A percentile compares a stretch with the other conserved stretches of the same genome.
These are phyloP conservation scores for Boletus insuetus DNA, from an alignment of 768 basidiomycete species.

Conservation along the genomic window DNA sequence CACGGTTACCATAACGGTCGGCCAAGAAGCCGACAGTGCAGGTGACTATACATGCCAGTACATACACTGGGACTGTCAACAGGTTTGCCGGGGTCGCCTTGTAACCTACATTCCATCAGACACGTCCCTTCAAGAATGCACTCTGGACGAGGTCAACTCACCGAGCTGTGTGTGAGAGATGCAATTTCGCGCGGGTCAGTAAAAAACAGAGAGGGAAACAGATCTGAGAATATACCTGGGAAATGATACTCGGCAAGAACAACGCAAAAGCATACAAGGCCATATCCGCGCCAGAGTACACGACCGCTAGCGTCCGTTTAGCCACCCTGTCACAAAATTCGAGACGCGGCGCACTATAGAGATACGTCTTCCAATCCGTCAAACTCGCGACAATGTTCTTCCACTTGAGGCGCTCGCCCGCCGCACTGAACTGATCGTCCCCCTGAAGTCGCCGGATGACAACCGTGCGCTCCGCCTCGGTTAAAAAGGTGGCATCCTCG, in stretches of 20 bases:
- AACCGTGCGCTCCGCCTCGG: constrained; percentile 65
- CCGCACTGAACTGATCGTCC: constrained; percentile 72
- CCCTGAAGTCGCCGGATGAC: constrained; percentile 63
- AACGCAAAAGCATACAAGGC: constrained; percentile 76
- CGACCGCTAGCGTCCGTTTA: constrained; percentile 41
- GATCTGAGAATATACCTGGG: constrained; percentile 42
- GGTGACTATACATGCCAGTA: constrained; percentile 63
- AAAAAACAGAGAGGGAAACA: not conserved
- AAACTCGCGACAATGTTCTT: constrained; percentile 60
- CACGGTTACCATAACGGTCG: constrained; percentile 59
- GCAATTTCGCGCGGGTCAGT: not conserved
- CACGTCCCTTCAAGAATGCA: not conserved
- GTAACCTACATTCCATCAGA: constrained; percentile 43
- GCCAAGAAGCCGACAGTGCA: constrained; percentile 61
- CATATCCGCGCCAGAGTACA: constrained; percentile 56
- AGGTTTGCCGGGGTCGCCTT: constrained; percentile 72
- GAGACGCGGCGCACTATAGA: constrained; percentile 23
- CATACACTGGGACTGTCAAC: constrained; percentile 75
- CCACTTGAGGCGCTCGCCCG: constrained; percentile 57
- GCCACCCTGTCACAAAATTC: not conserved
- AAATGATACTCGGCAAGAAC: constrained; percentile 79
- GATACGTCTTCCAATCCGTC: constrained; percentile 74
- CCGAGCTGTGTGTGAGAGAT: constrained; percentile 35
- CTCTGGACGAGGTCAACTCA: constrained; percentile 17
- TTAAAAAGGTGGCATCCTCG: constrained; percentile 74